phyloP scores from a whole-genome alignment of 306 rosid genomes.

The Quillaja saponaria region DNA sequence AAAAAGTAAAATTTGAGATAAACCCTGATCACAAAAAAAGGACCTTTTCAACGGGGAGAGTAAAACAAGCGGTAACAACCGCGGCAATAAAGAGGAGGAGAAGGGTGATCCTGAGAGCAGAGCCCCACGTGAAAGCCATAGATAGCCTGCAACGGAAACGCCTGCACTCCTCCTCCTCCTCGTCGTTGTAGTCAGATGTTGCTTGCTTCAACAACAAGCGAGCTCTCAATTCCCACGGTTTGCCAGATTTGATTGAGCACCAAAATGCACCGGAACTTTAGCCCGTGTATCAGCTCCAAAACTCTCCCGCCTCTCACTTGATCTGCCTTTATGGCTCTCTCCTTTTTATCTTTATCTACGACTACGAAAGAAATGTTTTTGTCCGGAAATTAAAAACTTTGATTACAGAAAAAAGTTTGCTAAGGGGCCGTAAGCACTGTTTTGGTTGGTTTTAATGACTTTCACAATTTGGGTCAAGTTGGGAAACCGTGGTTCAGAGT shows the following conservation, averaged over 20 bases:
- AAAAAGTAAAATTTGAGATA: conserved; percentile 10
- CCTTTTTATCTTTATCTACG: not conserved
- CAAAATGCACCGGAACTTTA: conserved; percentile 24
- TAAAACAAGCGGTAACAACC: conserved; percentile 60
- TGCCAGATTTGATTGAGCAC: conserved; percentile 63
- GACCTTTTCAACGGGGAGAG: conserved; percentile 91
- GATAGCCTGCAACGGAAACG: conserved; percentile 72
- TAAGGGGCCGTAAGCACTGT: too few relatives aligned
- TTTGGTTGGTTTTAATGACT: too few relatives aligned
- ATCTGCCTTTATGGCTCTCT: not conserved
- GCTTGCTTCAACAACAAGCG: conserved; percentile 75
- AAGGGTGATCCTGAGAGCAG: conserved; percentile 68
- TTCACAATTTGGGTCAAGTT: too few relatives aligned
- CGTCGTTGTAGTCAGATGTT: conserved; percentile 43
- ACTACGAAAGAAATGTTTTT: not conserved
- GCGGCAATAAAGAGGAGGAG: conserved; percentile 68
- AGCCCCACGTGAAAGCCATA: conserved; percentile 69
- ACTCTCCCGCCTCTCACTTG: not conserved
- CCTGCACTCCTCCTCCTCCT: conserved; percentile 63
- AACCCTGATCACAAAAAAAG: conserved; percentile 26
- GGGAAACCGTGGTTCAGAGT: too few relatives aligned
- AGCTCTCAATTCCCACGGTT: conserved; percentile 79
- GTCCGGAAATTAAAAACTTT: too few relatives aligned
- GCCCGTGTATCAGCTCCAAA: conserved; percentile 25
- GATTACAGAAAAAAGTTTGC: too few relatives aligned